Base-by-base conservation (phyloP, 371 early-diverging fungal genomes). In the Mortierella sp. region DNA sequence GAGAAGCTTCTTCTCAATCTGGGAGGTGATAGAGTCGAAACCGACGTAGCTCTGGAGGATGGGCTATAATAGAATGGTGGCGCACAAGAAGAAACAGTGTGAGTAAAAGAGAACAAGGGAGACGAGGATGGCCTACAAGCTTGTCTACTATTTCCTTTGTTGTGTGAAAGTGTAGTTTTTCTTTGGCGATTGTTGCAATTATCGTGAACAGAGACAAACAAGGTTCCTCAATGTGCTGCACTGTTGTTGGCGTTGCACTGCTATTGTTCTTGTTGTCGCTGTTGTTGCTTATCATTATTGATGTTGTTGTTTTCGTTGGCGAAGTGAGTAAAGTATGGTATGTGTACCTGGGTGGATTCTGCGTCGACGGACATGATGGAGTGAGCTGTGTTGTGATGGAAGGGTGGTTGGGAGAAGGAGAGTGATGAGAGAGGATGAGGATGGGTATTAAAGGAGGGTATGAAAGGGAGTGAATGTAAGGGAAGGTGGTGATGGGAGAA, bases 21-120 rank as follows among this genome's bases (percentile, higher is more conserved):
- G 99, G 75, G 93, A 91, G 73, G 98, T 96, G 90, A 98, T 95
- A 75, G 96, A 94, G 91, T 98, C 99, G 89, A 98, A 98, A 68
- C 98, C 99, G 83, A 99, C 98, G 89, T 98, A 97, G 74, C 93
- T 93, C 87, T 92, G 90, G 73, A 93, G 90, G 48, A 88, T 81
- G 65, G 90, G 88, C 94, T 94, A 87, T 77, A 29, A 43, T 4
- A 48, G 43, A 51, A 54, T 18, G 21, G 74, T 41, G 41, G 44
- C 29, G 75, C 32, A 70, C 58, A 27, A 58, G 8, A 54, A 56
- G 58, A 44, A 4, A 63, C 6, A 63, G 35, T 18, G 21, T 63
- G 63, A 63, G 63, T 35, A 35, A 32, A 5, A n/a, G 29, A 70
- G 56, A 27, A 49, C 24, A n/a, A n/a, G 11, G 27, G 7, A 41